Evolutionary conservation across 2,329 filamentous ascomycete genomes (phyloP), one percentile per base, ranked within the genome.

Genomic region (Penicillium freii): DNA sequence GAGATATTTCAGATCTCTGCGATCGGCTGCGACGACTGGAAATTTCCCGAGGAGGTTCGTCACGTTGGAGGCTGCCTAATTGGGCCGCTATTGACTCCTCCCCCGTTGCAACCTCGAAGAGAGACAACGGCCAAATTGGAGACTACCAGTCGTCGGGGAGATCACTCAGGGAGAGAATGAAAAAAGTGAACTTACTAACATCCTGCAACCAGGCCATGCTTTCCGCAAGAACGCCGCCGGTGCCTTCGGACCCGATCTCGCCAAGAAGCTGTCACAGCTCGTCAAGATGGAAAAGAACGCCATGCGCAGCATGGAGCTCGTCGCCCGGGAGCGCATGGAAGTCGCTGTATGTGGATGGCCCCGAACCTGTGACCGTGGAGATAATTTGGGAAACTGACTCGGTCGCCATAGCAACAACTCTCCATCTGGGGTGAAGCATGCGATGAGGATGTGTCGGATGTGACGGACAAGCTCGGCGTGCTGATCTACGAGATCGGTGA

Each of bases 281-380:
- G 94, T 99, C 63, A 99, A 99, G 86, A 99, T 99, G 94, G 94
- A 99, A 81, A 99, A 99, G 87, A 97, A 99, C 74, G 91, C 97
- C 56, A 99, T 99, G 94, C 91, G 94, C 77, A 97, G 92, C 75
- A 87, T 97, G 83, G 94, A 99, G 75, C 84, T 91, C 49, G 94
- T 97, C 53, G 92, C 92, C 45, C 88, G 92, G 71, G 94, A 99
- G 82, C 88, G 94, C 69, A 97, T 97, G 92, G 94, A 97, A 71
- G 93, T 97, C 66, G 94, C 94, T 72, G 92, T 96, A 89, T 72
- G 91, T 84, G 36, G 42, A 44, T 44, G 3, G 2, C 21, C 23
- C 9, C 2, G 21, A 33, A n/a, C 39, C 15, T n/a, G 25, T 3
- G 17, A 27, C 51, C 47, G 7, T 13, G 9, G 7, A 11, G 29